phyloP scores from a whole-genome alignment of 257 asterid species.

The Nicotiana knightiana region DNA sequence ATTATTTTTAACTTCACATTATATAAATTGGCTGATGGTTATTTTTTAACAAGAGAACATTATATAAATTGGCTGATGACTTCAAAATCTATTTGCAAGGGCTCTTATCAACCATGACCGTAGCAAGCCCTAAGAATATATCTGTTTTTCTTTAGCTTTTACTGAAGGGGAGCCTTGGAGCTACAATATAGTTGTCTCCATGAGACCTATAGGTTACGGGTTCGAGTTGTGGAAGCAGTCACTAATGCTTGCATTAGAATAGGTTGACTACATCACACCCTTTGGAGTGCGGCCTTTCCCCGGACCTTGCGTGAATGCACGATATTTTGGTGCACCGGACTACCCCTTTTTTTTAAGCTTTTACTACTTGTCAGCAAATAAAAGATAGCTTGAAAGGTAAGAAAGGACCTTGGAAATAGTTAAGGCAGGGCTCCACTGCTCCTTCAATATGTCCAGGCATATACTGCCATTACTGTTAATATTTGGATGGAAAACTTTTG shows the following conservation, averaged over 20 bases:
- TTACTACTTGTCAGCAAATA: neutral
- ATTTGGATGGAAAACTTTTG: conserved; percentile 73
- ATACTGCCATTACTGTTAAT: conserved; percentile 75
- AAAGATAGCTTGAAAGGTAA: neutral
- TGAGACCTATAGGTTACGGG: no score
- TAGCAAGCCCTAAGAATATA: neutral
- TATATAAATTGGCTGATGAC: neutral
- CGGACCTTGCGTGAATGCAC: no score
- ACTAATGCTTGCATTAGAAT: no score
- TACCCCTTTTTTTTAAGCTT: neutral
- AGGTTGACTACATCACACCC: no score
- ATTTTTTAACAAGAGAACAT: neutral
- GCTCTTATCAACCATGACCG: neutral
- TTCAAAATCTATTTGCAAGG: neutral
- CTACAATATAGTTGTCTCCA: no score
- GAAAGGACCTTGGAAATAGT: conserved; percentile 61
- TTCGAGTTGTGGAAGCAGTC: no score
- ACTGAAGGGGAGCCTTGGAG: no score
- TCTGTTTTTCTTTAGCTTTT: neutral
- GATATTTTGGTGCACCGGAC: no score
- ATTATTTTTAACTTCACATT: neutral
- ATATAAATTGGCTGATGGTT: neutral
- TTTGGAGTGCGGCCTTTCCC: no score
- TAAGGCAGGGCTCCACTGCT: conserved; percentile 87
- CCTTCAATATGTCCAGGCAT: conserved; percentile 76